These are phyloP conservation scores for Candida pini DNA, from an alignment of 805 yeast species.

Conservation along the genomic window DNA sequence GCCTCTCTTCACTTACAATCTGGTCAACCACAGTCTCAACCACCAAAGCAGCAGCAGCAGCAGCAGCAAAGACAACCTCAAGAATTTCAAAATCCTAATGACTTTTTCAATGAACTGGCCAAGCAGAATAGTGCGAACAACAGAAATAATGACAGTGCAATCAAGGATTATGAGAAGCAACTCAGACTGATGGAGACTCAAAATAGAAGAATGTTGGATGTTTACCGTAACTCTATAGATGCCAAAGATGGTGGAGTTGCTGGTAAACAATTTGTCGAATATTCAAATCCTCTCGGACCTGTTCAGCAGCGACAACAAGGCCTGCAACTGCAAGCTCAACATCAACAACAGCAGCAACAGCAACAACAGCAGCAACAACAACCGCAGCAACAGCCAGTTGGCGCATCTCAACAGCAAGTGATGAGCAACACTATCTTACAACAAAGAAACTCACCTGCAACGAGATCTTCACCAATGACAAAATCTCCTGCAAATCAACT, in stretches of 20 bases:
- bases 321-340: neutral
- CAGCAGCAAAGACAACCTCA: slow-evolving; percentile 10
- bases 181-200: slow-evolving; percentile 69
- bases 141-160: slow-evolving; percentile 40
- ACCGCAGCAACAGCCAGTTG: slow-evolving; percentile 1
- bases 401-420: neutral
- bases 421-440: slow-evolving; percentile 9
- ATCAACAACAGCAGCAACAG: slow-evolving; percentile 1
- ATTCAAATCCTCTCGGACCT: slow-evolving; percentile 17
- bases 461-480: slow-evolving; percentile 13
- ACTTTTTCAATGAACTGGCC: slow-evolving; percentile 17
- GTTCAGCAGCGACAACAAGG: slow-evolving; percentile 16
- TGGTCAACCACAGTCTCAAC: slow-evolving; percentile 13
- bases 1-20: slow-evolving; percentile 13
- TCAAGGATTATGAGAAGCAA: slow-evolving; percentile 80
- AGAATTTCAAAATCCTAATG: slow-evolving; percentile 17
- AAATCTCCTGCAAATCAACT: slow-evolving; percentile 11
- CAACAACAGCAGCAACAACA: slow-evolving; percentile 4
- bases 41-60: slow-evolving; percentile 13
- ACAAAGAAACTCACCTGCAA: slow-evolving; percentile 14
- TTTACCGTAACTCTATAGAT: slow-evolving; percentile 36
- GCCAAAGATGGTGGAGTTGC: slow-evolving; percentile 13
- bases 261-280: slow-evolving; percentile 18
- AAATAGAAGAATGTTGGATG: slow-evolving; percentile 61
- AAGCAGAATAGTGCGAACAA: slow-evolving; percentile 14